A percentile compares a stretch with the other conserved stretches of the same genome.
These are phyloP conservation scores for Carpinus viminea DNA, from an alignment of 306 rosid genomes.

Conservation along the genomic window DNA sequence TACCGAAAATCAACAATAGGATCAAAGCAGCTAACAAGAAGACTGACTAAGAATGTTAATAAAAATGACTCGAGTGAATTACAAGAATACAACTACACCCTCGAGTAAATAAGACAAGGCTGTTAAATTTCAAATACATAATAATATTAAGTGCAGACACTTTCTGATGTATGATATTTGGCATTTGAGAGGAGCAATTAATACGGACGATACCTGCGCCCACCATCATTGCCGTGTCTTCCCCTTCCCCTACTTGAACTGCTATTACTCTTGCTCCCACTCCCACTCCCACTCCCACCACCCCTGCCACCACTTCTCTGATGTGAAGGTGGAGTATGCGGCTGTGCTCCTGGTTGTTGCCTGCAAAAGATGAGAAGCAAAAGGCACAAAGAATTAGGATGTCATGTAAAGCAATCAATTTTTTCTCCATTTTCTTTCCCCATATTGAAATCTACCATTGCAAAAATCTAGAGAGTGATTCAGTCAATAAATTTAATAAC, in stretches of 20 bases:
- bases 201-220: constrained; percentile 88
- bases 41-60: background rate
- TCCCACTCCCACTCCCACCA: constrained; percentile 34
- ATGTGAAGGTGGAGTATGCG: constrained; percentile 53
- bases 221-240: constrained; percentile 58
- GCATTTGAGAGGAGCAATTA: constrained; percentile 29
- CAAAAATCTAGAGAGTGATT: background rate
- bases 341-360: constrained; percentile 81
- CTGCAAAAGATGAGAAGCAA: constrained; percentile 41
- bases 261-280: constrained; percentile 49
- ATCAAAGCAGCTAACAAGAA: no score
- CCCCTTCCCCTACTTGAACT: constrained; percentile 74
- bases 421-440: constrained; percentile 2
- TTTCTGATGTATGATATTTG: background rate
- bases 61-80: constrained; percentile 21
- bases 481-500: background rate
- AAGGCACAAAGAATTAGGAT: background rate
- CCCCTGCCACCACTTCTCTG: constrained; percentile 58
- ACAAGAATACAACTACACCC: constrained; percentile 17
- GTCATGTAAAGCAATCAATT: constrained; percentile 7
- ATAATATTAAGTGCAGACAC: constrained; percentile 5
- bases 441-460: constrained; percentile 8
- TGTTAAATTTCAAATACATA: background rate
- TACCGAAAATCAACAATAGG: no score
- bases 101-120: constrained; percentile 13